Evolutionary conservation across 2,329 filamentous ascomycete genomes (phyloP).

Genomic region (Thielaviopsis populi): DNA sequence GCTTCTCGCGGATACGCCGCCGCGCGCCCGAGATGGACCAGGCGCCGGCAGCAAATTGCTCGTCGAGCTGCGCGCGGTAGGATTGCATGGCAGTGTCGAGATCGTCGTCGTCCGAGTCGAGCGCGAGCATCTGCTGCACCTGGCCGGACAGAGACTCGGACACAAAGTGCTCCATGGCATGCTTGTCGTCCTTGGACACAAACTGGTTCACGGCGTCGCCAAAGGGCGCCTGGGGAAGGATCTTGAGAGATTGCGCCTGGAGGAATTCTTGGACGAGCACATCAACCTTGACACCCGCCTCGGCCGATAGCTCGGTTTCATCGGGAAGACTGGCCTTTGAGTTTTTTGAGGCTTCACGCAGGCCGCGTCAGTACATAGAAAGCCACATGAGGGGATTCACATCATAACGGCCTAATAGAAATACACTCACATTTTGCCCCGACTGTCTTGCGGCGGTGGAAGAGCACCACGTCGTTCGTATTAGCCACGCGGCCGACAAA

Average conservation of each 20-base stretch:
- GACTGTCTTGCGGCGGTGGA: slow-evolving; percentile 72
- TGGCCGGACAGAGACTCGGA: slow-evolving; percentile 55
- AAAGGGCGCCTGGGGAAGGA: slow-evolving; percentile 83
- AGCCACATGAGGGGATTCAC: too few species aligned
- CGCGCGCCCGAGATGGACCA: slow-evolving; percentile 31
- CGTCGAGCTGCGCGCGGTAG: slow-evolving; percentile 54
- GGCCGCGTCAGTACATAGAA: neutral
- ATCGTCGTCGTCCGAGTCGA: slow-evolving; percentile 51
- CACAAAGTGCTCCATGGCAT: slow-evolving; percentile 73
- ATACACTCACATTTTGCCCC: slow-evolving; percentile 21
- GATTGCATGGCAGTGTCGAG: slow-evolving; percentile 60
- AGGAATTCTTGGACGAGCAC: slow-evolving; percentile 80
- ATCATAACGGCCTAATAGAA: neutral
- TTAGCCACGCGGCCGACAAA: slow-evolving; percentile 89
- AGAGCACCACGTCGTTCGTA: slow-evolving; percentile 82
- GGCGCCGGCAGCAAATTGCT: slow-evolving; percentile 51
- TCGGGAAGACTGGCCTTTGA: slow-evolving; percentile 48
- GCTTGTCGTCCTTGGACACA: slow-evolving; percentile 88
- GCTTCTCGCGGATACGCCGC: slow-evolving; percentile 39
- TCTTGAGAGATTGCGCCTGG: slow-evolving; percentile 72
- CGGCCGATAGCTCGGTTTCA: slow-evolving; percentile 36
- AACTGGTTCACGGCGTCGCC: slow-evolving; percentile 86
- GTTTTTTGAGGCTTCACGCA: slow-evolving; percentile 25
- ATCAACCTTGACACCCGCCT: slow-evolving; percentile 57
- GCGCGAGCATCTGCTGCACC: slow-evolving; percentile 51